Base-by-base conservation (phyloP, 257 asterid species). In the Rubia yunnanensis region DNA sequence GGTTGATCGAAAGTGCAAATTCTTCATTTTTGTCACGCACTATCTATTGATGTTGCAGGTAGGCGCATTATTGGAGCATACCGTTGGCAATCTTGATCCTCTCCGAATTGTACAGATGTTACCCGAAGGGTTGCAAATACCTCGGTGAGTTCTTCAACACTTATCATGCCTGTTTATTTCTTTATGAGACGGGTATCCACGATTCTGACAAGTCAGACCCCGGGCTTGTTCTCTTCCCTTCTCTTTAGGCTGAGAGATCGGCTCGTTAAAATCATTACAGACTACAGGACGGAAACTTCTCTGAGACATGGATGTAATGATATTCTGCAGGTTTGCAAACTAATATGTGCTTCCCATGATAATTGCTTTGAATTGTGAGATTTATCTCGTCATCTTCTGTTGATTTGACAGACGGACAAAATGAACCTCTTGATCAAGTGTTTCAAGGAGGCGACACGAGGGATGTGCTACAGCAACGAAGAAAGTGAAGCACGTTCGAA, bases 71-170 rank as follows among this genome's bases (percentile, higher is more conserved):
- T 77, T 94, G 80, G 99, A 94, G 83, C 99, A 94, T 79, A 94
- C 98, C 54, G 98, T 94, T 61, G 98, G 99, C 64, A 86, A 94
- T 87, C 98, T 94, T 66, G 99, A 94, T 91, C 99, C 99, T 64
- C 83, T 94, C 36, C 87, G 84, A 71, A 94, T 91, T 46, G 98
- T 94, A 59, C 81, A 80, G 67, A 88, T 74, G 89, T 89, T 94
- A 76, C 99, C 99, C 70, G 84, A 84, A 81, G 99, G 98, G 73
- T 78, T 94, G 80, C 95, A 91, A 78, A 94, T 94, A 80, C 99
- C 99, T 60, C 88, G 87, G 99, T 94, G 70, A 77, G 91, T 76
- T 56, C 54, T 14, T 22, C 34, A 14, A 39, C 15, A 32, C n/a
- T 49, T 31, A 28, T 38, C 18, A 3, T 60, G 32, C n/a, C 7